Evolutionary conservation across 176 grass and related monocot genomes (phyloP).

Genomic region (Avena insularis): DNA sequence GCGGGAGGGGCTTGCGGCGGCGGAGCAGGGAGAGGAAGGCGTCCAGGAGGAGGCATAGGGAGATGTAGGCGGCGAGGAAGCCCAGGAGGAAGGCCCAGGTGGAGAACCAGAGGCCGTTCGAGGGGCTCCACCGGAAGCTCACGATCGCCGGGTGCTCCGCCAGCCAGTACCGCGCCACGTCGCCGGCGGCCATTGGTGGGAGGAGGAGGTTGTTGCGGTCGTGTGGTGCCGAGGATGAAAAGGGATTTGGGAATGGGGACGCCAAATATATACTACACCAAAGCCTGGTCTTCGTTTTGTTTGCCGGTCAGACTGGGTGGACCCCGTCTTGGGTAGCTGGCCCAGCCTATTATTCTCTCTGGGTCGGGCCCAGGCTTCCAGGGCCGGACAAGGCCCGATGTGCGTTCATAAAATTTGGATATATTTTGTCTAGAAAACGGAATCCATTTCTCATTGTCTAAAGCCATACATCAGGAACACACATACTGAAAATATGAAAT

Average conservation of each 20-base stretch:
- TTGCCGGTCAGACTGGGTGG: too few relatives aligned
- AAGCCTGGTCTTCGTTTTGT: too few relatives aligned
- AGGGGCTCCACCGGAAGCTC: constrained; percentile 83
- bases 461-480: too few relatives aligned
- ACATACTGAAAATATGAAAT: too few relatives aligned
- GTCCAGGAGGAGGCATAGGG: constrained; percentile 51
- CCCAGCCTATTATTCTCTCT: too few relatives aligned
- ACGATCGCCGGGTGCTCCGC: constrained; percentile 90
- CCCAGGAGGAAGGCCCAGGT: constrained; percentile 82
- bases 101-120: constrained; percentile 53
- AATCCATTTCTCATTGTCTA: too few relatives aligned
- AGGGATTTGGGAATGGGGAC: background rate
- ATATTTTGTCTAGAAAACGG: too few relatives aligned
- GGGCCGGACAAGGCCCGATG: too few relatives aligned
- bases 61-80: constrained; percentile 62
- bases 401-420: too few relatives aligned
- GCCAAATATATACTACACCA: too few relatives aligned
- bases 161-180: constrained; percentile 55
- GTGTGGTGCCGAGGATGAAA: constrained; percentile 22
- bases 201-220: background rate
- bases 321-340: too few relatives aligned
- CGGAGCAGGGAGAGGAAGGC: constrained; percentile 22
- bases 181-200: constrained; percentile 21
- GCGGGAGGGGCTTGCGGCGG: constrained; percentile 49
- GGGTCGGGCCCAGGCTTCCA: too few relatives aligned